These are phyloP conservation scores for Thinopyrum elongatum DNA, from an alignment of 176 grass and related monocot genomes.

Conservation along the genomic window DNA sequence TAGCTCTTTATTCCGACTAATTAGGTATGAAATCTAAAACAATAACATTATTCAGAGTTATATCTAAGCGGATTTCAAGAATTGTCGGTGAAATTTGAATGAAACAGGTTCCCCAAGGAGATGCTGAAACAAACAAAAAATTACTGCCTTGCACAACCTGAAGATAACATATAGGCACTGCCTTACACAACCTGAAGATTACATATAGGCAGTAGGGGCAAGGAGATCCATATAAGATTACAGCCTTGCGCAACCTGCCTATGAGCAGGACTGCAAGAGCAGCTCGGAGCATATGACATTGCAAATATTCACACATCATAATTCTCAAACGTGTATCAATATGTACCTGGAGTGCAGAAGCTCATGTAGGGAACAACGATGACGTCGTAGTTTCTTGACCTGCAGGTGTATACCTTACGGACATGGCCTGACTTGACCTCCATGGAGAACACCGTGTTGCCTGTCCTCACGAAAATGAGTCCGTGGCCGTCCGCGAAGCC, in stretches of 20 bases:
- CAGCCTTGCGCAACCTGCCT: not conserved
- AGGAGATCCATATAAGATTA: not conserved
- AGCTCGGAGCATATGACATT: not conserved
- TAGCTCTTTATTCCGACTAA: not conserved
- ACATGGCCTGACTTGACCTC: not conserved
- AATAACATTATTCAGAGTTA: not conserved
- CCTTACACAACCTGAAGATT: not conserved
- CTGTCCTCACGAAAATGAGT: conserved; percentile 13
- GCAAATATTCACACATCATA: not conserved
- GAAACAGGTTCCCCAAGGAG: not conserved
- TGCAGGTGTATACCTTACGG: conserved; percentile 12
- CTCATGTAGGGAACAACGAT: conserved; percentile 1
- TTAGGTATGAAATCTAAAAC: not conserved
- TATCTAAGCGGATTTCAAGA: not conserved
- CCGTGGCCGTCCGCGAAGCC: conserved; percentile 1
- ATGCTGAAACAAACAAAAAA: not conserved
- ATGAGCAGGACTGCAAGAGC: not conserved
- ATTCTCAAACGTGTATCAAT: not conserved
- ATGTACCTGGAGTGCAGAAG: conserved; percentile 34
- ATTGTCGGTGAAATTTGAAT: not conserved
- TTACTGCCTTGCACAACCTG: too few species aligned
- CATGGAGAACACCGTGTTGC: not conserved
- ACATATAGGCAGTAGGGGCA: not conserved
- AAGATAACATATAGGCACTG: not conserved
- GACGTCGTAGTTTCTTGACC: conserved; percentile 15